These are phyloP conservation scores for Sugiyamaella japonica DNA, from an alignment of 1,139 yeast species.

Conservation along the genomic window DNA sequence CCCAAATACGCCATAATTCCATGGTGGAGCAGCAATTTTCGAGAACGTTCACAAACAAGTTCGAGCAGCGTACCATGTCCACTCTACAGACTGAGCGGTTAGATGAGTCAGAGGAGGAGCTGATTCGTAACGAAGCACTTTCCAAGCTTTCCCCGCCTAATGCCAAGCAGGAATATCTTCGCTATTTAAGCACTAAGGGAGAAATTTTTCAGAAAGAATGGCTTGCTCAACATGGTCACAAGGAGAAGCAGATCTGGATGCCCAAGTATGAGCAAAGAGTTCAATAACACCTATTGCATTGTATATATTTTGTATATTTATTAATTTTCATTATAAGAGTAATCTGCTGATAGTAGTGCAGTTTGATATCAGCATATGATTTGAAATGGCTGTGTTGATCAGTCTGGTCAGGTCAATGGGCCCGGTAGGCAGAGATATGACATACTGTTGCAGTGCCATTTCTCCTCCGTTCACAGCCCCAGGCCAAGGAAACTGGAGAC, in stretches of 20 bases:
- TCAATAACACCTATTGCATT: background rate
- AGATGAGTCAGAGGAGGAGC: slow-evolving; percentile 28
- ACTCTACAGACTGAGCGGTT: slow-evolving; percentile 32
- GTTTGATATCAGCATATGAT: too few species aligned
- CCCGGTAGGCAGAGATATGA: too few species aligned
- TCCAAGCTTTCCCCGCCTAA: slow-evolving; percentile 35
- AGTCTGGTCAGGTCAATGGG: too few species aligned
- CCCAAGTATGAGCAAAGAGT: slow-evolving; percentile 19
- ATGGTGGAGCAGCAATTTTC: slow-evolving; percentile 20
- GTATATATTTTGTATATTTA: slow-evolving; percentile 1
- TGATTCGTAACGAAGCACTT: slow-evolving; percentile 23
- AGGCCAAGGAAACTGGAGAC: too few species aligned
- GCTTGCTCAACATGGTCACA: slow-evolving; percentile 20
- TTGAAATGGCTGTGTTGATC: too few species aligned
- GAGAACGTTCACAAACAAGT: slow-evolving; percentile 21
- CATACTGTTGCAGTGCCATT: too few species aligned
- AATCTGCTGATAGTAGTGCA: too few species aligned
- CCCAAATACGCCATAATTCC: slow-evolving; percentile 15
- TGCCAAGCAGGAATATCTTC: slow-evolving; percentile 31
- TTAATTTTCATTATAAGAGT: background rate
- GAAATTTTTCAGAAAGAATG: slow-evolving; percentile 19
- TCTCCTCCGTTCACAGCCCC: too few species aligned
- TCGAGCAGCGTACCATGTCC: slow-evolving; percentile 29
- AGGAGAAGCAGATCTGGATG: slow-evolving; percentile 28
- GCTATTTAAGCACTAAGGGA: slow-evolving; percentile 32